A percentile compares a stretch with the other conserved stretches of the same genome.
phyloP scores from a whole-genome alignment of 306 rosid species.

The Inga oerstediana region DNA sequence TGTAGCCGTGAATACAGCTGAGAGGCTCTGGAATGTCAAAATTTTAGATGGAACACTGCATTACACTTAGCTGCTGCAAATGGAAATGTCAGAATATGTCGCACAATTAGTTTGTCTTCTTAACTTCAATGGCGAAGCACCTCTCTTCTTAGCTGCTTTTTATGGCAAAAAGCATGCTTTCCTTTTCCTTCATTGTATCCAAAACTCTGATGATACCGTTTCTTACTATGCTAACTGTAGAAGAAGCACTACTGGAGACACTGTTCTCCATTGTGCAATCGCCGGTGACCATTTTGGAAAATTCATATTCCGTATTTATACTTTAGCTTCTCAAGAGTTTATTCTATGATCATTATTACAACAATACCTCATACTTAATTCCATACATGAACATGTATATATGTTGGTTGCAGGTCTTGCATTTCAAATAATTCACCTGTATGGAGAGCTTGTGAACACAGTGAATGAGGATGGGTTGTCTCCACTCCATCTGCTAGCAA shows the following conservation, averaged over 20 bases:
- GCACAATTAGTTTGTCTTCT: constrained; percentile 26
- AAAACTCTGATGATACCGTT: background rate
- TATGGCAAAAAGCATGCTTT: constrained; percentile 51
- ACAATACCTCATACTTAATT: background rate
- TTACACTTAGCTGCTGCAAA: constrained; percentile 47
- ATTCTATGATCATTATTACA: too few relatives aligned
- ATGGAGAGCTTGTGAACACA: constrained; percentile 30
- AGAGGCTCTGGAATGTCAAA: background rate
- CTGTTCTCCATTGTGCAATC: too few relatives aligned
- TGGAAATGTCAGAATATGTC: constrained; percentile 39
- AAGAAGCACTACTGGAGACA: constrained; percentile 3
- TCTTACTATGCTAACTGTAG: constrained; percentile 12
- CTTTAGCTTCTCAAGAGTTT: background rate
- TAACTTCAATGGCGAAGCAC: constrained; percentile 24
- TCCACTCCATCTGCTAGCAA: constrained; percentile 64
- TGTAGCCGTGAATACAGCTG: too few relatives aligned
- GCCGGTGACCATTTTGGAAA: constrained; percentile 44
- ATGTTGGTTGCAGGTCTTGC: constrained; percentile 35
- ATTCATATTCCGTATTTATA: background rate
- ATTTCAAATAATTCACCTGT: constrained; percentile 49
- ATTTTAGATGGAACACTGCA: constrained; percentile 40
- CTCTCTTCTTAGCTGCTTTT: too few relatives aligned
- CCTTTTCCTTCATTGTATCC: constrained; percentile 32
- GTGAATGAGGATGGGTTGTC: constrained; percentile 37
- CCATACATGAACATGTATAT: too few relatives aligned